These are phyloP conservation scores for Plasmodium fragile DNA, from an alignment of 169 alveolate genomes.

Conservation along the genomic window DNA sequence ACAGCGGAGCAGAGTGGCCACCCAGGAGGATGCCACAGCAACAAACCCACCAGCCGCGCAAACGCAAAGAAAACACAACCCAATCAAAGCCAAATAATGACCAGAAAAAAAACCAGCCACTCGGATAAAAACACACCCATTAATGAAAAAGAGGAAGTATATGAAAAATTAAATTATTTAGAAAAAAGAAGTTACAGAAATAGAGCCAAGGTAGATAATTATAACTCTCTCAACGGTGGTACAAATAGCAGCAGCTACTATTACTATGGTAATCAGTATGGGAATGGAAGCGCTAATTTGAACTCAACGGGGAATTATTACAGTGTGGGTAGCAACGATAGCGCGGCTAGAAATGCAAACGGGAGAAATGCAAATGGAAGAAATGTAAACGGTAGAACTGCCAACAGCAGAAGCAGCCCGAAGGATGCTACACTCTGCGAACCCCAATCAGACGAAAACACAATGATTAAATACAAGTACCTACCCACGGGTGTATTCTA, in stretches of 20 bases:
- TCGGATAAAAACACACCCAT: constrained; percentile 10
- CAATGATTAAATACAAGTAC: constrained; percentile 52
- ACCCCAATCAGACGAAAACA: constrained; percentile 12
- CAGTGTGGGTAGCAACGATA: neutral
- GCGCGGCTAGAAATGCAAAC: neutral
- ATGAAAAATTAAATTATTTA: constrained; percentile 37
- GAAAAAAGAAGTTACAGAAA: constrained; percentile 70
- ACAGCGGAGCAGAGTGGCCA: too few species aligned
- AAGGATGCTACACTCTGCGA: neutral
- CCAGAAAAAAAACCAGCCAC: neutral
- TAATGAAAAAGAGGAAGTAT: constrained; percentile 22
- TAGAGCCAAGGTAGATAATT: neutral
- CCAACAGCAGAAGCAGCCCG: neutral
- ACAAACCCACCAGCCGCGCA: neutral
- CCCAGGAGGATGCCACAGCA: neutral
- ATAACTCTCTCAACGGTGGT: neutral
- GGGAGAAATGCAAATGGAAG: neutral
- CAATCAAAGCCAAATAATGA: neutral
- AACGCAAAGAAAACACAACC: neutral
- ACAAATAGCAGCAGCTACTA: neutral
- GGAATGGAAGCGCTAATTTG: neutral
- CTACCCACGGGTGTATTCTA: constrained; percentile 71
- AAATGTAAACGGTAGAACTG: neutral
- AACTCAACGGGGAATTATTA: neutral
- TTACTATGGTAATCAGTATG: neutral